Evolutionary conservation across 2,329 filamentous ascomycete genomes (phyloP), one percentile per base, ranked within the genome.

Genomic region (Fusarium nisikadoi): DNA sequence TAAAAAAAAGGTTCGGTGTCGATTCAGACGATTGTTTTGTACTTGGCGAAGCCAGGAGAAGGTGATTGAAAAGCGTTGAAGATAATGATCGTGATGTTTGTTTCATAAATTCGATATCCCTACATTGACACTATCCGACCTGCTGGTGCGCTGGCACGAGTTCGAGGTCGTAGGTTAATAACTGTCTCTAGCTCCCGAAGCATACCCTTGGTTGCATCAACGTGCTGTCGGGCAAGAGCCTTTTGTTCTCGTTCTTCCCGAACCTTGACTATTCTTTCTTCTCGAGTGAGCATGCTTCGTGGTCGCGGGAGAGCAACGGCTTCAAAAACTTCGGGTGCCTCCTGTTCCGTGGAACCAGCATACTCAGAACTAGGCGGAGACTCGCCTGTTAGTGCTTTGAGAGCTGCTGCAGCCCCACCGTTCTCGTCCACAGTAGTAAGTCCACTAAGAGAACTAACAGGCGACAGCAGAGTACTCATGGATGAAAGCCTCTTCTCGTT

Each of bases 131-230:
- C 79, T 56, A 84, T 79, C 43, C 84, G 82, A 52, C 78, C 79
- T 25, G 78, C 68, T 5, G 80, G 80, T 17, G 79, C 78, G 66
- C 84, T 84, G 38, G 79, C 75, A 46, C 83, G 81, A 55, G 73
- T 81, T 70, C 78, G 79, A 11, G 85, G 85, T 31, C 85, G 81
- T 38, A 86, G 82, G 78, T 86, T 89, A 80, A 98, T 97, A 67
- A 99, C 90, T 72, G 93, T 95, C 84, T 98, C 94, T 65, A 99
- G 86, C 83, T 99, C 96, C 71, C 92, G 91, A 71, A 99, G 87
- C 94, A 99, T 97, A 75, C 92, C 94, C 46, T 91, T 93, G 71
- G 91, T 97, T 16, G 94, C 92, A 70, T 98, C 94, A 47, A 90
- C 85, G 78, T 92, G 92, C 75, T 95, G 93, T 61, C 91, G 89